Base-by-base conservation (phyloP, 2,329 filamentous ascomycete genomes). In the Ophiosphaerella herpotricha region DNA sequence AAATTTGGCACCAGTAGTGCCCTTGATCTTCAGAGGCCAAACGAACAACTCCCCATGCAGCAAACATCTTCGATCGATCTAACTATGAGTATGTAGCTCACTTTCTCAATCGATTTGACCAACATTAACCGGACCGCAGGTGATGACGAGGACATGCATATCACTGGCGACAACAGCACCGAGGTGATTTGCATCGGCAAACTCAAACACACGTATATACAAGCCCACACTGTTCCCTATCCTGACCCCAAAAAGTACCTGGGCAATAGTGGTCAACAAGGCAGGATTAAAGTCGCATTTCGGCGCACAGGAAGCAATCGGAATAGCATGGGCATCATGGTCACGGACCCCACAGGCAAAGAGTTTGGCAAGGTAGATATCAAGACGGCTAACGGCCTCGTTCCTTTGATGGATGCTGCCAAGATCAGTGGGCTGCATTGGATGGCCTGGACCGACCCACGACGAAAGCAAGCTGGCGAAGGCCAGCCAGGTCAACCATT, bases 171-270 rank as follows among this genome's bases (percentile, higher is more conserved):
- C 48, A 79, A 84, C 26, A 82, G 78, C 39, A 81, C 85, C 16
- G 84, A 90, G 66, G 85, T 90, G 64, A 87, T 95, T 3, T 95
- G 90, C 73, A 91, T 89, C 65, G 91, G 91, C 36, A 88, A 88
- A 74, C 74, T 95, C 16, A 85, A 90, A 46, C 82, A 80, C 14
- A 83, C 85, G 2, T 82, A 77, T 46, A 77, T 94, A 36, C 85
- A 86, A 55, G 88, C 87, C 53, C 81, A 84, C 61, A 76, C 78
- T 32, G 84, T 93, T 2, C 91, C 90, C 1, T 83, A 80, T 2
- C 85, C 86, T 0, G 90, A 86, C 61, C 85, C 87, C 1, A 82
- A 82, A 26, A 78, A 81, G 21, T 79, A 83, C 50, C 77, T 81
- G 16, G 76, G 88, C 8, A 85, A 83, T 58, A 77, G 82, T 37